Evolutionary conservation across 2,329 filamentous ascomycete genomes (phyloP), one percentile per base, ranked within the genome.

Genomic region (Aureobasidium leucospermi): DNA sequence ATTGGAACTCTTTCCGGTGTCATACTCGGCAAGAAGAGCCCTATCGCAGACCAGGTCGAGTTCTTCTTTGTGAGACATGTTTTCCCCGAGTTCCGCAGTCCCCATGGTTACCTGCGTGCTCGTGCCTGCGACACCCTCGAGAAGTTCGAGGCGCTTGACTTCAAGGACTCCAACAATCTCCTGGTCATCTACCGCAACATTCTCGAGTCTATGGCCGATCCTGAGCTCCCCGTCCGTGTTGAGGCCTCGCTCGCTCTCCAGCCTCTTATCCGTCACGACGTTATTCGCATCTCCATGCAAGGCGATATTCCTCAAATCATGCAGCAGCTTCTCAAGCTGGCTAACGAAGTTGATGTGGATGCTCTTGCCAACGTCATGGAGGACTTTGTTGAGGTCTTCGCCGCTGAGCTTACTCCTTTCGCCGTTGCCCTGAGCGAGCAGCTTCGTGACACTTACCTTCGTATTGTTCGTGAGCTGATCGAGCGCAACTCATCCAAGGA

Each of bases 351-450:
- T 61, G 94, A 99, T 70, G 93, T 99, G 49, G 94, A 99, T 73
- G 92, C 94, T 5, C 80, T 99, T 42, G 93, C 94, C 23, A 97
- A 97, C 69, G 94, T 99, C 41, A 99, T 99, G 94, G 94, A 99
- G 75, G 94, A 99, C 70, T 99, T 99, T 70, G 94, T 99, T 47
- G 94, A 99, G 74, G 92, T 97, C 2, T 99, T 99, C 70, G 93
- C 94, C n/a, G 83, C 90, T 2, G 94, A 99, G 72, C 82, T 99
- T 48, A 97, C 94, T 6, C 94, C 94, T 3, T 99, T 99, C 68
- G 94, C 94, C 10, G 93, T 99, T 34, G 94, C 94, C 4, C 80
- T 99, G 4, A 96, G 91, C 69, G 92, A 97, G 75, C 94, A 99
- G 75, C 80, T 99, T 49, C 87, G 93, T 45, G 94, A 99, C 69